Evolutionary conservation across 2,329 filamentous ascomycete genomes (phyloP).

Genomic region (Tricladium varicosporioides): DNA sequence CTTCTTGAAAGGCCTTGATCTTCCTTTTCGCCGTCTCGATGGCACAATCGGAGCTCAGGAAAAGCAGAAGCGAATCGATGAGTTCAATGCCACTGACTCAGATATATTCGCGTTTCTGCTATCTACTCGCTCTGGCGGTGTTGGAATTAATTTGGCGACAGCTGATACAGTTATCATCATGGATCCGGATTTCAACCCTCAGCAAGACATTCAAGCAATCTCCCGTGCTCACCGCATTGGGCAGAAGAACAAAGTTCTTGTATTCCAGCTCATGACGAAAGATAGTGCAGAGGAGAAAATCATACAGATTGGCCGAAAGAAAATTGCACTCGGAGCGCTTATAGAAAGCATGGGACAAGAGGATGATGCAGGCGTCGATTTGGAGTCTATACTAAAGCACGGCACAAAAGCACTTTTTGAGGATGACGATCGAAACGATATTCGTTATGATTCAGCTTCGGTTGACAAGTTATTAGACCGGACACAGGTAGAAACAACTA

Average conservation of each 20-base stretch:
- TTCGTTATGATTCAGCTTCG: constrained; percentile 76
- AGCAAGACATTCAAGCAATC: constrained; percentile 94
- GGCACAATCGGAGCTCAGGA: constrained; percentile 77
- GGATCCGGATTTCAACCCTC: constrained; percentile 52
- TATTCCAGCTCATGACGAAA: constrained; percentile 91
- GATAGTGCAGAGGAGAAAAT: constrained; percentile 92
- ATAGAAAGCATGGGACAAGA: constrained; percentile 89
- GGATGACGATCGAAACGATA: constrained; percentile 69
- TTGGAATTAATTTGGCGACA: constrained; percentile 95
- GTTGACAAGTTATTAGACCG: constrained; percentile 93
- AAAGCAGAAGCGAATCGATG: constrained; percentile 93
- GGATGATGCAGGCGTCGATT: constrained; percentile 73
- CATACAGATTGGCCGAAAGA: constrained; percentile 90
- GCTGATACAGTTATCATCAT: constrained; percentile 98
- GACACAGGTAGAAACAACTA: constrained; percentile 72
- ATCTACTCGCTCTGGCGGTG: constrained; percentile 90
- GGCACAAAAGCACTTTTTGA: constrained; percentile 85
- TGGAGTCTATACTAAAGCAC: constrained; percentile 84
- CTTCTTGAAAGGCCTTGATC: constrained; percentile 74
- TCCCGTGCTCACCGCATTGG: constrained; percentile 95
- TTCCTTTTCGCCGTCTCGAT: constrained; percentile 78
- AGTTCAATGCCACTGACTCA: constrained; percentile 84
- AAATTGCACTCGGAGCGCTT: constrained; percentile 91
- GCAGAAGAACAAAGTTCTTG: constrained; percentile 92
- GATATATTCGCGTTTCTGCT: constrained; percentile 85